Evolutionary conservation across 1,284 basidiomycete genomes (phyloP).

Genomic region (Phylloboletellus chloephorus): DNA sequence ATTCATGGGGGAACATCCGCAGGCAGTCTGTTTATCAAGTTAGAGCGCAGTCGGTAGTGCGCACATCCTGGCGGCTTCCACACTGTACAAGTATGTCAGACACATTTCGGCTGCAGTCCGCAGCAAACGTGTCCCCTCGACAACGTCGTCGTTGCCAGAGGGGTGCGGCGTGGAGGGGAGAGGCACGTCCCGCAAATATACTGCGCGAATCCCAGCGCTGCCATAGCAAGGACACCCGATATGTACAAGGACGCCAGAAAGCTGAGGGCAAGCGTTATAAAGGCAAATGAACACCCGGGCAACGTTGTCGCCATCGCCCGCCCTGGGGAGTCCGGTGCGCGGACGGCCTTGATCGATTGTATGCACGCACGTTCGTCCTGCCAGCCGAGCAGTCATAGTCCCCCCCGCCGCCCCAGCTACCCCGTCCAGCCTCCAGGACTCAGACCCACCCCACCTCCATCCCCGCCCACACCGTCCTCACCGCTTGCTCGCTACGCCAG

Average conservation of each 20-base stretch:
- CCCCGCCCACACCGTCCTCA: conserved; percentile 15
- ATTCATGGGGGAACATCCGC: too few relatives aligned
- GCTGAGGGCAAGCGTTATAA: conserved; percentile 26
- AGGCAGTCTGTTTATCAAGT: too few relatives aligned
- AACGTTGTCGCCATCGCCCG: conserved; percentile 15
- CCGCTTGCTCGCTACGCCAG: conserved; percentile 19
- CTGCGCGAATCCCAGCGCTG: conserved; percentile 20
- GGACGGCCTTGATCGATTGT: conserved; percentile 12
- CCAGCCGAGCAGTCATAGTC: conserved; percentile 18
- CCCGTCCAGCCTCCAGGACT: conserved; percentile 6
- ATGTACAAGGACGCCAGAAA: conserved; percentile 27
- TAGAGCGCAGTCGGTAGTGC: too few relatives aligned
- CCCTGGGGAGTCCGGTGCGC: conserved; percentile 10
- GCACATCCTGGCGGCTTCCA: neutral
- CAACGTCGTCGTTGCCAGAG: neutral
- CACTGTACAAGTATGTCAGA: neutral
- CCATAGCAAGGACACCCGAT: conserved; percentile 22
- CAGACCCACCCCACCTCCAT: conserved; percentile 5
- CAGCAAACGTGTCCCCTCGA: neutral
- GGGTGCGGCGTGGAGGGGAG: neutral
- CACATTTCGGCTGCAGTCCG: neutral
- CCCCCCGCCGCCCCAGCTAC: conserved; percentile 14
- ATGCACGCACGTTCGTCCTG: conserved; percentile 35
- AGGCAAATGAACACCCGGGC: conserved; percentile 19
- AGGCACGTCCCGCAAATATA: conserved; percentile 14